Percentiles rank a stretch among this genome's conserved stretches.
Evolutionary conservation across 352 stramenopile genomes (phyloP).

Genomic region (Phytopythium mirpurense): DNA sequence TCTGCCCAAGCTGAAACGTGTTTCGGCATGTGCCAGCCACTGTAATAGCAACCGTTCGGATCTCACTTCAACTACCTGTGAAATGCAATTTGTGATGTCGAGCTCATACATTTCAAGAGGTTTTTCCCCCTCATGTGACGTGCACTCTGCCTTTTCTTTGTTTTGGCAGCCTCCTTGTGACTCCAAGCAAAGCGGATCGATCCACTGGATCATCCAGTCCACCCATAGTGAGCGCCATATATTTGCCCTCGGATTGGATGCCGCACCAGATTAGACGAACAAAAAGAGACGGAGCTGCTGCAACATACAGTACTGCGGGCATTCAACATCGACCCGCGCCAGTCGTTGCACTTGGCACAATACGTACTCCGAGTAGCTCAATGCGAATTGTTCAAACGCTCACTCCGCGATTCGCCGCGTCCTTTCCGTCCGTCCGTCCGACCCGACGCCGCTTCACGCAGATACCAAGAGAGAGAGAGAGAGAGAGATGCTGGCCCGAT

Average conservation of each 20-base stretch:
- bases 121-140: background rate
- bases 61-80: background rate
- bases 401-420: background rate
- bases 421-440: background rate
- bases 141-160: background rate
- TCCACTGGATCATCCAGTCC: too few relatives aligned
- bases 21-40: too few relatives aligned
- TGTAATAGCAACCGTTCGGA: too few relatives aligned
- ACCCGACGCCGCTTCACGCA: too few relatives aligned
- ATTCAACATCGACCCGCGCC: background rate
- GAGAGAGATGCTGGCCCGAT: background rate
- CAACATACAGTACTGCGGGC: too few relatives aligned
- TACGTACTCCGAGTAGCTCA: too few relatives aligned
- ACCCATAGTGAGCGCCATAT: background rate
- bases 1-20: too few relatives aligned
- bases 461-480: background rate
- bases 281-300: background rate
- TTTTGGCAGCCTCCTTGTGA: too few relatives aligned
- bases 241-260: conserved; percentile 3
- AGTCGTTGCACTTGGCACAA: too few relatives aligned
- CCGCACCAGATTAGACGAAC: background rate
- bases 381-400: too few relatives aligned
- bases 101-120: background rate
- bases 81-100: conserved; percentile 1
- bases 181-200: too few relatives aligned